A percentile compares a stretch with the other conserved stretches of the same genome.
These are phyloP conservation scores for Fraxinus sp. DNA, from an alignment of 305 asterid genomes.

Conservation along the genomic window DNA sequence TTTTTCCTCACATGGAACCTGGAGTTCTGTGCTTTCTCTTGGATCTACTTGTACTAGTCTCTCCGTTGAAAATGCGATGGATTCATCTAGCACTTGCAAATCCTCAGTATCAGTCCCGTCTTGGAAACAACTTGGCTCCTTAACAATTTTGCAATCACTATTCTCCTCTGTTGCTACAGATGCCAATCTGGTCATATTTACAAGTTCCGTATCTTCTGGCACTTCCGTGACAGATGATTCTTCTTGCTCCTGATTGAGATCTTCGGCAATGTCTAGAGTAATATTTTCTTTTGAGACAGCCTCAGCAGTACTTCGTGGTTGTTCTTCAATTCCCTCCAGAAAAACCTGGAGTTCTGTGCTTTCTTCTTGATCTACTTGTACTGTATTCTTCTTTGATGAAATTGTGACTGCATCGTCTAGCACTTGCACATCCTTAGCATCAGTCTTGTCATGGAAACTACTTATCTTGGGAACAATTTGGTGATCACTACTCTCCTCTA, in stretches of 20 bases:
- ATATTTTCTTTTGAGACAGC: slow-evolving; percentile 26
- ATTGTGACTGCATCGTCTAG: slow-evolving; percentile 15
- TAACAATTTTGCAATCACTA: slow-evolving; percentile 15
- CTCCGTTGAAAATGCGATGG: slow-evolving; percentile 21
- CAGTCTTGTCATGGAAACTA: slow-evolving; percentile 23
- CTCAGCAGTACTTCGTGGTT: slow-evolving; percentile 18
- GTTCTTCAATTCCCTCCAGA: slow-evolving; percentile 19
- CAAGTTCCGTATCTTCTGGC: slow-evolving; percentile 30
- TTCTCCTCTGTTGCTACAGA: slow-evolving; percentile 31
- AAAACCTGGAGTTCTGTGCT: slow-evolving; percentile 22
- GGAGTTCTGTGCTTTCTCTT: slow-evolving; percentile 21
- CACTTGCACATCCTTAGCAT: slow-evolving; percentile 21
- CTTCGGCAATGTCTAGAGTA: slow-evolving; percentile 17
- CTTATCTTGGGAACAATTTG: slow-evolving; percentile 12
- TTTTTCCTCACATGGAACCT: slow-evolving; percentile 24
- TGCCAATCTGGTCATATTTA: slow-evolving; percentile 29
- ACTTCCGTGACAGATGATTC: slow-evolving; percentile 24
- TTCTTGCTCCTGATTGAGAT: slow-evolving; percentile 27
- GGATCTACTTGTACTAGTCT: slow-evolving; percentile 24
- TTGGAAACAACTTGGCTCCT: slow-evolving; percentile 14
- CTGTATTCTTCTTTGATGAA: slow-evolving; percentile 26
- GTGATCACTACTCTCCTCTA: slow-evolving; percentile 22
- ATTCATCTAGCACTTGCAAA: slow-evolving; percentile 20
- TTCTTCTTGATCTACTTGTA: slow-evolving; percentile 20
- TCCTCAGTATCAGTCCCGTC: slow-evolving; percentile 27